Conservation (phyloP, 805 yeast species). For the Candida sphagnicola region DNA sequence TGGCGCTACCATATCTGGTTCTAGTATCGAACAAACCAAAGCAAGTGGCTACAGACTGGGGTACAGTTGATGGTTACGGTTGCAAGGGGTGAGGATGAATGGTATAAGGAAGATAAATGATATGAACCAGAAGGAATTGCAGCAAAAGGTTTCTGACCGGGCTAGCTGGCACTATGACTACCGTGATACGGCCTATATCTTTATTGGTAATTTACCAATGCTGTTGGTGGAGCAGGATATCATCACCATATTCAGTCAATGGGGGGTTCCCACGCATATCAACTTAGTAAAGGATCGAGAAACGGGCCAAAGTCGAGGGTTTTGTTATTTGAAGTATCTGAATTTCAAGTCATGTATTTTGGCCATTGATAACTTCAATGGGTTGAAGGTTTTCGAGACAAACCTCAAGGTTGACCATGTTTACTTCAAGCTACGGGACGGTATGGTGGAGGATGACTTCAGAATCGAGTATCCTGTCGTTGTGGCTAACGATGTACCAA, state of each 20-base stretch:
- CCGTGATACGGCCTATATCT: conserved; percentile 69
- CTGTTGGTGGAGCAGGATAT: conserved; percentile 73
- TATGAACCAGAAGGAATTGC: conserved; percentile 66
- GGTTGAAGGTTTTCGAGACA: conserved; percentile 51
- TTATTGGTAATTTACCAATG: conserved; percentile 67
- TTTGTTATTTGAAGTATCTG: conserved; percentile 79
- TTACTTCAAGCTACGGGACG: conserved; percentile 51
- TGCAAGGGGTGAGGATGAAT: too few relatives aligned
- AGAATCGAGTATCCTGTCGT: neutral
- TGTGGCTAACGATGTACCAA: neutral
- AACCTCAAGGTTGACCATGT: conserved; percentile 66
- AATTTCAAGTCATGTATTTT: conserved; percentile 75
- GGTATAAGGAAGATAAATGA: conserved; percentile 43
- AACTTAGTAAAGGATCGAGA: conserved; percentile 62
- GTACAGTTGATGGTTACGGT: too few relatives aligned
- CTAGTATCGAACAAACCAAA: neutral
- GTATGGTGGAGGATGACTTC: conserved; percentile 42
- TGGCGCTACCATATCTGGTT: too few relatives aligned
- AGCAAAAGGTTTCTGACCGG: conserved; percentile 48
- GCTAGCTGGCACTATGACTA: conserved; percentile 93
- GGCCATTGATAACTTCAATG: conserved; percentile 88
- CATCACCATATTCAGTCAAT: conserved; percentile 78
- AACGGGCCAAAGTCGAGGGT: conserved; percentile 42
- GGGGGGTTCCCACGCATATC: conserved; percentile 78
- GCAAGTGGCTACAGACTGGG: too few relatives aligned